These are phyloP conservation scores for Pachysandra terminalis DNA, from an alignment of 164 flowering plant genomes.

Conservation along the genomic window DNA sequence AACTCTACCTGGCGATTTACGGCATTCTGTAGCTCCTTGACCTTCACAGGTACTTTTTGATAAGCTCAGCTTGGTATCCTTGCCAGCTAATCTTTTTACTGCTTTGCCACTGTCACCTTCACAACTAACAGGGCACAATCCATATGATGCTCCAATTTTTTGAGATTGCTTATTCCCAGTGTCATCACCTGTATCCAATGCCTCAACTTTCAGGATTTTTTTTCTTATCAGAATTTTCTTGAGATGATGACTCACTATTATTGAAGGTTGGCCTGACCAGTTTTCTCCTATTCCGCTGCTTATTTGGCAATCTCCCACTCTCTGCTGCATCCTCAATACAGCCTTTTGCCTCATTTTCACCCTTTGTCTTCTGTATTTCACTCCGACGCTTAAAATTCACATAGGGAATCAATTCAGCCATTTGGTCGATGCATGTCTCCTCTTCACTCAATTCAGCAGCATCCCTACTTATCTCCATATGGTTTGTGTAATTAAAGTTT, in stretches of 20 bases:
- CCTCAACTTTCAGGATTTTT: conserved; percentile 1
- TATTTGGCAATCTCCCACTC: conserved; percentile 6
- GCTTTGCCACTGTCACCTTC: not conserved
- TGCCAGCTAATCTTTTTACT: not conserved
- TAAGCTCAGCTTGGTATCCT: not conserved
- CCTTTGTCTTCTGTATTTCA: conserved; percentile 19
- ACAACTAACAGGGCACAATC: too few relatives aligned
- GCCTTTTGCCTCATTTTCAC: conserved; percentile 3
- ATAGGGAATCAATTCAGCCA: conserved; percentile 15
- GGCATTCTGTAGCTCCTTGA: too few relatives aligned
- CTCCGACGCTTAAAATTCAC: conserved; percentile 54
- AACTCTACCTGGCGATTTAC: too few relatives aligned
- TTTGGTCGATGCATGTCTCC: not conserved
- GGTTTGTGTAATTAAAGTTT: not conserved
- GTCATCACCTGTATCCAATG: not conserved
- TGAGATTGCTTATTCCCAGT: not conserved
- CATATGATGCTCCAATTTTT: too few relatives aligned
- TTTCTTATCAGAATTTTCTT: too few relatives aligned
- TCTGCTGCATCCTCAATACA: conserved; percentile 1
- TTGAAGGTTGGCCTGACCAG: conserved; percentile 43
- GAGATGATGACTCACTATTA: not conserved
- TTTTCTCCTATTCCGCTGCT: conserved; percentile 38
- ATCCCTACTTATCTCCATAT: conserved; percentile 10
- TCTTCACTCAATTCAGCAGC: conserved; percentile 9
- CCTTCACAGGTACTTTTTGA: not conserved